Conservation (phyloP, 495 filamentous ascomycete genomes). For the Lophiotrema nucula region DNA sequence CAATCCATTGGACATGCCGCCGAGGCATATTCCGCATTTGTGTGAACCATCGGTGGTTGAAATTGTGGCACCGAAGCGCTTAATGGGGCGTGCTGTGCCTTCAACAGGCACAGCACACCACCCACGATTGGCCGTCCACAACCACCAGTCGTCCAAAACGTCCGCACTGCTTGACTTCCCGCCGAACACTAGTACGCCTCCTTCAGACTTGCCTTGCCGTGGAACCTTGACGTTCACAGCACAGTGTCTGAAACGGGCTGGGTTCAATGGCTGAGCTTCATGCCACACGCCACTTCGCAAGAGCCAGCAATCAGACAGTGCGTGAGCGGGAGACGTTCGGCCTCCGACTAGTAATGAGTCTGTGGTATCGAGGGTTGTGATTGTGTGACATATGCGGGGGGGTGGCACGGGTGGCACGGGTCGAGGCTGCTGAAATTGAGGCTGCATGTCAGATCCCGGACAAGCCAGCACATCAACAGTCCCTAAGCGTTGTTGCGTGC, state of each 20-base stretch:
- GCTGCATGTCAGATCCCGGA: background rate
- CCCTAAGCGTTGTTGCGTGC: slow-evolving; percentile 50
- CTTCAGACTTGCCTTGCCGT: slow-evolving; percentile 26
- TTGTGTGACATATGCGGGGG: slow-evolving; percentile 69
- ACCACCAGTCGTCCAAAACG: slow-evolving; percentile 59
- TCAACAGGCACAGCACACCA: slow-evolving; percentile 52
- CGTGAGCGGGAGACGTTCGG: slow-evolving; percentile 66
- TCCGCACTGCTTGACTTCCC: slow-evolving; percentile 60
- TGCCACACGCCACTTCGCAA: slow-evolving; percentile 60
- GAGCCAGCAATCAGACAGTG: slow-evolving; percentile 71
- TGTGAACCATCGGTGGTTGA: slow-evolving; percentile 38
- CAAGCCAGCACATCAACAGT: slow-evolving; percentile 54
- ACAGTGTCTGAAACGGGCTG: slow-evolving; percentile 70
- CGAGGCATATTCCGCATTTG: slow-evolving; percentile 59
- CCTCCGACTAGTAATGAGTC: slow-evolving; percentile 72
- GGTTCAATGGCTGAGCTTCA: slow-evolving; percentile 59
- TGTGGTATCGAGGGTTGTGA: slow-evolving; percentile 55
- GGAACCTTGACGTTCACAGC: slow-evolving; percentile 52
- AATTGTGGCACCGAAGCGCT: slow-evolving; percentile 63
- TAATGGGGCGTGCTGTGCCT: slow-evolving; percentile 40
- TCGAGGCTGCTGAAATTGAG: no score
- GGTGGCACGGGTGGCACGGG: slow-evolving; percentile 3
- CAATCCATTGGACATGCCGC: slow-evolving; percentile 64
- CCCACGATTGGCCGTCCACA: slow-evolving; percentile 58
- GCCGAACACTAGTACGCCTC: slow-evolving; percentile 62